Percentiles rank a stretch among this genome's conserved stretches.
These are phyloP conservation scores for Cladobotryum mycophilum DNA, from an alignment of 2,329 filamentous ascomycete genomes.

Conservation along the genomic window DNA sequence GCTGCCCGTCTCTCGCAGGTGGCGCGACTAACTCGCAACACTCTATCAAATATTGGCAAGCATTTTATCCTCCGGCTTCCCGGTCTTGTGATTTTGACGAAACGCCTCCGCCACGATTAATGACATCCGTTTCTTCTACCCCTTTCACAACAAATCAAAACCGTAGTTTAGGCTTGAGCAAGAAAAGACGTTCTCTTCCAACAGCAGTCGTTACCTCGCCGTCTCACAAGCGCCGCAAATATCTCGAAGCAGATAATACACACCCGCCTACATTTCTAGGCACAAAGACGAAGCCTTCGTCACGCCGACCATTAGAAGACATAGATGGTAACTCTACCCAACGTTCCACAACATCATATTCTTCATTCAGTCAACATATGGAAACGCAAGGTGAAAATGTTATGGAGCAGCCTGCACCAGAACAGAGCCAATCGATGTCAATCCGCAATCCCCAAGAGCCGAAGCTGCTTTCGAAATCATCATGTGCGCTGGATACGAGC, in stretches of 20 bases:
- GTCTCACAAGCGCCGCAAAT: slow-evolving; percentile 17
- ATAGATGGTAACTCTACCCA: slow-evolving; percentile 20
- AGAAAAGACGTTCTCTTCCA: slow-evolving; percentile 2
- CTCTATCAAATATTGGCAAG: not conserved
- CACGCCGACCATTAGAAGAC: slow-evolving; percentile 17
- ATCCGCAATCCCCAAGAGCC: not conserved
- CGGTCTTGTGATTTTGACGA: not conserved
- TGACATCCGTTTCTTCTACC: slow-evolving; percentile 4
- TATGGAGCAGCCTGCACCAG: not conserved
- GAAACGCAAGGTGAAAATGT: not conserved
- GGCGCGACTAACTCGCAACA: not conserved
- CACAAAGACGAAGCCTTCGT: not conserved
- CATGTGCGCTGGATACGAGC: not conserved
- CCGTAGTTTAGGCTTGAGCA: slow-evolving; percentile 2
- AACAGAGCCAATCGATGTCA: not conserved
- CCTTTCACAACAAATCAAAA: not conserved
- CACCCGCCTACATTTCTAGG: not conserved
- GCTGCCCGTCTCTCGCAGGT: slow-evolving; percentile 10
- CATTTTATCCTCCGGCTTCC: not conserved
- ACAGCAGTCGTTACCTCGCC: slow-evolving; percentile 1
- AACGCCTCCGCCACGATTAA: not conserved
- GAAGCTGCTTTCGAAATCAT: not conserved
- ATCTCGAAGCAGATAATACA: not conserved
- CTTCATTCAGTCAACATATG: not conserved
- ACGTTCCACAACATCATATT: not conserved